Percentiles rank a stretch among this genome's conserved stretches.
phyloP scores from a whole-genome alignment of 495 filamentous ascomycete species.

The Cairneyella variabilis region DNA sequence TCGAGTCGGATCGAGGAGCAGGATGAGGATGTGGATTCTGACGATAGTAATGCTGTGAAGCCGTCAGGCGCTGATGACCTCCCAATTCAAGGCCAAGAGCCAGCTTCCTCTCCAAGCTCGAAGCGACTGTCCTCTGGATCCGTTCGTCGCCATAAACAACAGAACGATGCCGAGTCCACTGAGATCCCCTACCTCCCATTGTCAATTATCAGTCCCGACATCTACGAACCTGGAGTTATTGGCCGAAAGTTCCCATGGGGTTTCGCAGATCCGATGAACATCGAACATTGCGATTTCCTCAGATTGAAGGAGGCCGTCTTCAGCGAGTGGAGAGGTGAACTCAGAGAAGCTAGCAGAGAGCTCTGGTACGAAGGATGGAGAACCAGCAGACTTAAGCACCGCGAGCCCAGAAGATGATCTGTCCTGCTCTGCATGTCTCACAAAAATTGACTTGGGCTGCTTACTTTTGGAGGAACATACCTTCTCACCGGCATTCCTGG shows the following conservation, averaged over 20 bases:
- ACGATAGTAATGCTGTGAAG: constrained; percentile 16
- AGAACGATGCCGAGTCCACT: constrained; percentile 22
- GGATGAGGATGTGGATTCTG: constrained; percentile 48
- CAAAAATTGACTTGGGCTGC: too few relatives aligned
- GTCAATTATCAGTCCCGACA: constrained; percentile 90
- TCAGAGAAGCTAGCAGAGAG: constrained; percentile 88
- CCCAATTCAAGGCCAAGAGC: constrained; percentile 27
- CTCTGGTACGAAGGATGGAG: constrained; percentile 97
- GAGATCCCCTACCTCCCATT: constrained; percentile 68
- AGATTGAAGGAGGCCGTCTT: constrained; percentile 88
- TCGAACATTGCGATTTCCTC: constrained; percentile 92
- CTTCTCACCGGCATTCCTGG: constrained; percentile 5
- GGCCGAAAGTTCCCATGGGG: constrained; percentile 95
- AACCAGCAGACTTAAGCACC: constrained; percentile 53
- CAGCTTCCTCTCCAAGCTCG: constrained; percentile 22
- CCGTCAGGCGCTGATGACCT: too few relatives aligned
- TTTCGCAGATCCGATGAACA: constrained; percentile 87
- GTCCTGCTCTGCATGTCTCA: constrained; percentile 1
- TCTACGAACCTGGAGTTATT: constrained; percentile 72
- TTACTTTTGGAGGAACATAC: constrained; percentile 5
- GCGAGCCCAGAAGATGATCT: constrained; percentile 24
- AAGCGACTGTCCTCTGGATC: constrained; percentile 47
- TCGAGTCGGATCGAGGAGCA: constrained; percentile 57
- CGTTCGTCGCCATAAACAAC: constrained; percentile 37
- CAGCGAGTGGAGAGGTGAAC: constrained; percentile 84